Evolutionary conservation across 306 rosid genomes (phyloP).

Genomic region (Styphnolobium japonicum): DNA sequence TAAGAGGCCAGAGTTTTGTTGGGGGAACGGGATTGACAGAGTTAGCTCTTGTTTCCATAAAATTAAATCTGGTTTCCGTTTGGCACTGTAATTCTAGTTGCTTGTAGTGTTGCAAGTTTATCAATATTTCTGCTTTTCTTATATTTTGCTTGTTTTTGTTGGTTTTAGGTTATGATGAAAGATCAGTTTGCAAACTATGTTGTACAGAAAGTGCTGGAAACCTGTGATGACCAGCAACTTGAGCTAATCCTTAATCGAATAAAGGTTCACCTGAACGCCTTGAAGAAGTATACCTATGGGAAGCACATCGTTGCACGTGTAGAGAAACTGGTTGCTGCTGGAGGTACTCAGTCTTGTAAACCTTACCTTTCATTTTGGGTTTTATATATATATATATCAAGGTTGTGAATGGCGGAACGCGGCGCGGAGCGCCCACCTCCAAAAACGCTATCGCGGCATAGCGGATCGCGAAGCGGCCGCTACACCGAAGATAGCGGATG

Average conservation of each 20-base stretch:
- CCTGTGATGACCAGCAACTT: slow-evolving; percentile 93
- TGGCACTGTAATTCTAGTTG: not conserved
- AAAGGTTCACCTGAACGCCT: slow-evolving; percentile 89
- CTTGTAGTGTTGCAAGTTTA: not conserved
- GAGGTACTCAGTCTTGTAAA: slow-evolving; percentile 55
- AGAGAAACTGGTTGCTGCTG: slow-evolving; percentile 96
- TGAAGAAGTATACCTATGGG: slow-evolving; percentile 95
- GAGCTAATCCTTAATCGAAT: slow-evolving; percentile 91
- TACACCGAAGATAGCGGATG: too few relatives aligned
- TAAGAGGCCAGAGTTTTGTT: not conserved
- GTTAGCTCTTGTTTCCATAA: not conserved
- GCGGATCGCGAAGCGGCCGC: too few relatives aligned
- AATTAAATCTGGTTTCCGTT: not conserved
- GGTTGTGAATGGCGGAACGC: too few relatives aligned
- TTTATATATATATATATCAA: too few relatives aligned
- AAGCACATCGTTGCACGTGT: slow-evolving; percentile 97
- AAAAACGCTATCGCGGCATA: too few relatives aligned
- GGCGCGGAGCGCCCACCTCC: too few relatives aligned
- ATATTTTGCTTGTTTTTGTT: not conserved
- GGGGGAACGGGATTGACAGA: not conserved
- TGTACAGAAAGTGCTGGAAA: slow-evolving; percentile 93
- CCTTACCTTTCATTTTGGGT: not conserved
- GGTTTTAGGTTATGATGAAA: slow-evolving; percentile 74
- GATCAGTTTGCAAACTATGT: slow-evolving; percentile 97
- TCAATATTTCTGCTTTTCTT: not conserved